Evolutionary conservation across 2,329 filamentous ascomycete genomes (phyloP), one percentile per base, ranked within the genome.

Genomic region (Pseudofabraea citricarpa): DNA sequence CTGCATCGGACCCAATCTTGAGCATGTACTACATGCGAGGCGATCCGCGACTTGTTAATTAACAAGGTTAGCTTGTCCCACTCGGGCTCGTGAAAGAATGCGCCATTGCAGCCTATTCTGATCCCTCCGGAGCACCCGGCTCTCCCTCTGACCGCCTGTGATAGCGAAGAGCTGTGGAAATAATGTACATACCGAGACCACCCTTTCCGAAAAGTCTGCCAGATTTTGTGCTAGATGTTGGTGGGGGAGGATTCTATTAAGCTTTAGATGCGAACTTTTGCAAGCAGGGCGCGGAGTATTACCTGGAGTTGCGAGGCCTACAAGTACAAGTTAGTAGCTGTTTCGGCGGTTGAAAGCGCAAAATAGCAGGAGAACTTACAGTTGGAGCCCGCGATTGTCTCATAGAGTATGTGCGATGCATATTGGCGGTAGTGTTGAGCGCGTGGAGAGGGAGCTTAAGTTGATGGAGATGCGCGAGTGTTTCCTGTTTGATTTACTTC

Each of bases 391-490:
- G 85, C 69, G 87, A 85, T 71, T 94, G 87, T 84, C 93, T 90
- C 93, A 96, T 95, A 60, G 90, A 95, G 69, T 97, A 98, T 55
- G 93, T 96, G 68, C 91, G 90, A 80, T 98, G 93, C 91, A 98
- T 98, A 45, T 50, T 71, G 47, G 32, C 31, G 39, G 42, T 20
- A 19, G 32, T 35, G 20, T 39, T 41, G 33, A n/a, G 31, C 23
- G 40, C 10, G 19, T 8, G 19, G 29, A 32, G 29, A 18, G 29
- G 29, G n/a, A 3, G 29, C 19, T 18, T 32, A 7, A 2, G n/a
- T 32, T 3, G 3, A 15, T 5, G 13, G 29, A 18, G 29, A 12
- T 9, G 29, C 13, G 29, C 19, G 29, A 15, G 2, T 12, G 29
- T 32, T 32, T n/a, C 21, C 15, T 21, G 21, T 20, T n/a, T n/a